Base-by-base conservation (phyloP, 2,329 filamentous ascomycete species). In the Ciborinia camelliae region DNA sequence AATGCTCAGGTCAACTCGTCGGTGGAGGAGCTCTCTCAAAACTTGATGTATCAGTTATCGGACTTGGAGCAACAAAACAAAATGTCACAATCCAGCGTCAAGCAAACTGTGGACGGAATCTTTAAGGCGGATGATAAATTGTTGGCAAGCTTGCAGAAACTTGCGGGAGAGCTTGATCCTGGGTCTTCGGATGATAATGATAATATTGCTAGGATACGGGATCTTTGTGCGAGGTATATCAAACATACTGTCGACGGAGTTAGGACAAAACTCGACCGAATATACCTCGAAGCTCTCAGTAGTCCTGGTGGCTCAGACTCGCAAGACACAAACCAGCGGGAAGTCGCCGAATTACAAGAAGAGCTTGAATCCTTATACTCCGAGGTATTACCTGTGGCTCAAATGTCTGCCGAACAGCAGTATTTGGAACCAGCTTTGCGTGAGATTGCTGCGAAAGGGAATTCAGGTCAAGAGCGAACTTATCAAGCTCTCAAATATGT, bases 401-500 rank as follows among this genome's bases (percentile, higher is more conserved):
- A 89, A 67, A 91, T 91, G 85, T 85, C 88, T 0, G 81, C 87
- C 0, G 86, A 90, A 68, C 84, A 89, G 70, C 86, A 90, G 72
- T 82, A 87, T 69, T 79, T 89, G 6, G 82, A 85, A 66, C 88
- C 88, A 0, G 84, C 88, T 1, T 76, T 85, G 7, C 76, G 77
- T 63, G 76, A 79, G 0, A 73, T 82, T 5, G 75, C 80, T 8
- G 74, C 77, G 2, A 79, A 76, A 63, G 80, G 79, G 58, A 78
- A 79, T 0, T 77, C 80, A 45, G 79, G 76, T 28, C 68, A 81
- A n/a, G 75, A 74, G 12, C 79, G 79, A 41, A 80, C 83, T 0
- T 76, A 78, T 0, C 76, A 77, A 6, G 82, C 83, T 2, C 70
- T 85, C 1, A 73, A 77, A 70, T 86, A 86, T 68, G 84, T 86